phyloP scores from a whole-genome alignment of 176 grass and related monocot species.

The Tillandsia fasciculata region DNA sequence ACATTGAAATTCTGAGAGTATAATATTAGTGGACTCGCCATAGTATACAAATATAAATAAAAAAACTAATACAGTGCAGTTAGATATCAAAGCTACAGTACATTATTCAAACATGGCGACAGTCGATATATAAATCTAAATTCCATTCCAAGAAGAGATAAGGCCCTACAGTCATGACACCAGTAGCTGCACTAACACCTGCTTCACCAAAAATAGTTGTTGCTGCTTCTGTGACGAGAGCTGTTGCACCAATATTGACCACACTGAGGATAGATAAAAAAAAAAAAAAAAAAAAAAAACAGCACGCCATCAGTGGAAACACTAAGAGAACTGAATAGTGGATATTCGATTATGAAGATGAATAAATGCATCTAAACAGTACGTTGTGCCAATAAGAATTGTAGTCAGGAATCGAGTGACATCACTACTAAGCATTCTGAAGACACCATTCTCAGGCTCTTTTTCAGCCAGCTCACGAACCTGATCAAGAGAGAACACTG shows the following conservation, averaged over 20 bases:
- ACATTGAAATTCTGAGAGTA: too few species aligned
- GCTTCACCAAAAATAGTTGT: slow-evolving; percentile 98
- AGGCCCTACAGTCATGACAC: slow-evolving; percentile 79
- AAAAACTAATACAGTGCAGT: too few species aligned
- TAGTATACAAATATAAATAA: too few species aligned
- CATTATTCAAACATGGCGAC: neutral
- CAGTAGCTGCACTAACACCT: slow-evolving; percentile 83
- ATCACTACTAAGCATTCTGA: slow-evolving; percentile 92
- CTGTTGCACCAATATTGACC: slow-evolving; percentile 91
- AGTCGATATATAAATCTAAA: neutral
- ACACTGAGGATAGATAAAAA: slow-evolving; percentile 47
- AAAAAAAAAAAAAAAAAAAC: slow-evolving; percentile 16
- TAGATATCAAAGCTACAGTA: neutral
- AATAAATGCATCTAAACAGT: slow-evolving; percentile 22
- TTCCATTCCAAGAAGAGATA: slow-evolving; percentile 5
- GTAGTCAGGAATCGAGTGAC: slow-evolving; percentile 95
- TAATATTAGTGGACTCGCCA: too few species aligned
- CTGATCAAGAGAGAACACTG: slow-evolving; percentile 15
- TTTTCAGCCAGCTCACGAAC: slow-evolving; percentile 89
- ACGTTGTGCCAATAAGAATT: slow-evolving; percentile 98
- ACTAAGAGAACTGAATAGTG: slow-evolving; percentile 12
- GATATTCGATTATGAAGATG: neutral
- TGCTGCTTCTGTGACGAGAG: slow-evolving; percentile 88
- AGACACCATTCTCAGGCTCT: slow-evolving; percentile 91
- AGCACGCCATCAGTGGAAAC: slow-evolving; percentile 12